Conservation (phyloP, 192 early-diverging fungal species). For the Coemansia sp. region DNA sequence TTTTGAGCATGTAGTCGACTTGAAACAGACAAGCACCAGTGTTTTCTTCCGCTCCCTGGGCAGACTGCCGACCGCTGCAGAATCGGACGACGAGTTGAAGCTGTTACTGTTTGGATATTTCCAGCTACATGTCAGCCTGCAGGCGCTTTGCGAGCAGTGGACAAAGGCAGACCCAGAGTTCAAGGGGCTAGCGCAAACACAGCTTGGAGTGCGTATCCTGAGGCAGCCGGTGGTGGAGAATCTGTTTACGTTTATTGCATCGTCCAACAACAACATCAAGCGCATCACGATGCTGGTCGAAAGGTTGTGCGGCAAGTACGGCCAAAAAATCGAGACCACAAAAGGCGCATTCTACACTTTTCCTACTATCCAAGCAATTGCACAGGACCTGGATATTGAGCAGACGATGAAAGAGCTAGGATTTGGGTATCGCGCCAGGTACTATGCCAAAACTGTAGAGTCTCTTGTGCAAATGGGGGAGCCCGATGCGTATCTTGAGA, state of each 20-base stretch:
- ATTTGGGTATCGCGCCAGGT: slow-evolving; percentile 95
- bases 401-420: slow-evolving; percentile 66
- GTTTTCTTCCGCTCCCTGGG: slow-evolving; percentile 29
- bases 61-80: background rate
- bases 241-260: slow-evolving; percentile 88
- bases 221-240: slow-evolving; percentile 86
- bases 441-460: slow-evolving; percentile 72
- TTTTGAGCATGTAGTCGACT: slow-evolving; percentile 55
- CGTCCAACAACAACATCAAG: slow-evolving; percentile 90
- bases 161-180: slow-evolving; percentile 67
- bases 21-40: slow-evolving; percentile 57
- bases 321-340: slow-evolving; percentile 19
- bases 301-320: slow-evolving; percentile 39
- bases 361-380: slow-evolving; percentile 59
- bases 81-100: slow-evolving; percentile 13
- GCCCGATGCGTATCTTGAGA: slow-evolving; percentile 60
- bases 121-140: slow-evolving; percentile 68
- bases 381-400: slow-evolving; percentile 58
- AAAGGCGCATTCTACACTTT: slow-evolving; percentile 62
- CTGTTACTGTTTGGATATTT: slow-evolving; percentile 71
- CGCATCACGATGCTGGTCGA: slow-evolving; percentile 68
- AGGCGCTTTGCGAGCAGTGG: slow-evolving; percentile 58
- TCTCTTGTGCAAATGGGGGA: slow-evolving; percentile 51
- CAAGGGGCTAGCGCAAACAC: slow-evolving; percentile 30
- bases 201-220: slow-evolving; percentile 69